Conservation (phyloP, 2,329 filamentous ascomycete genomes). For the Xylariaceae sp. region DNA sequence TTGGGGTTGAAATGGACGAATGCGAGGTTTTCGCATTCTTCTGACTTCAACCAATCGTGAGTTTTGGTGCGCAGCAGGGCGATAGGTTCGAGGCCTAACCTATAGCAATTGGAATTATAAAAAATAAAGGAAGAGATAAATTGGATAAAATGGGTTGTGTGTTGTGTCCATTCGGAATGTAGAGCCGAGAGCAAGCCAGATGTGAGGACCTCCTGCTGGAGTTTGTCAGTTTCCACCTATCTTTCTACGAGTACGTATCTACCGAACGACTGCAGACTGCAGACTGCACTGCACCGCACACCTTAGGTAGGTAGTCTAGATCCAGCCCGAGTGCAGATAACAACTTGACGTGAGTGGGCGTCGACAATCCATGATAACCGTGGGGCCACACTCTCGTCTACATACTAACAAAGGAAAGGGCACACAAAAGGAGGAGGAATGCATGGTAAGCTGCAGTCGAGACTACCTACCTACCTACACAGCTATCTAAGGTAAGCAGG, state of each 20-base stretch:
- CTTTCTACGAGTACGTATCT: not conserved
- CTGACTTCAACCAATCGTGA: not conserved
- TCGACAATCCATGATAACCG: not conserved
- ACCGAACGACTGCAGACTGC: not conserved
- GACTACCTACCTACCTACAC: not conserved
- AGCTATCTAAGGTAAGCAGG: not conserved
- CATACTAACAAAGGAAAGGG: not conserved
- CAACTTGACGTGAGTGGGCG: not conserved
- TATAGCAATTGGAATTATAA: too few species aligned
- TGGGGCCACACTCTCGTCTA: not conserved
- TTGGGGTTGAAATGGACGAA: too few species aligned
- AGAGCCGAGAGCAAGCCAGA: not conserved
- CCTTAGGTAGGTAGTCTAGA: not conserved
- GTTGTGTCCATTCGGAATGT: not conserved
- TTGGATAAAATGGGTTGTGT: not conserved
- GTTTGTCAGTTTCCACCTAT: not conserved
- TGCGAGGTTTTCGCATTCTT: too few species aligned
- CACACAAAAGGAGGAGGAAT: not conserved
- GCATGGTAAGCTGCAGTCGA: conserved; percentile 11
- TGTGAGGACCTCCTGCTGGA: not conserved
- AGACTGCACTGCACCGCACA: too few species aligned
- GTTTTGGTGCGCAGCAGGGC: not conserved
- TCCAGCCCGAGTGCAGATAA: not conserved
- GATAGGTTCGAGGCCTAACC: not conserved
- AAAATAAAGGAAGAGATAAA: not conserved